Base-by-base conservation (phyloP, 306 rosid genomes). In the Neltuma alba region DNA sequence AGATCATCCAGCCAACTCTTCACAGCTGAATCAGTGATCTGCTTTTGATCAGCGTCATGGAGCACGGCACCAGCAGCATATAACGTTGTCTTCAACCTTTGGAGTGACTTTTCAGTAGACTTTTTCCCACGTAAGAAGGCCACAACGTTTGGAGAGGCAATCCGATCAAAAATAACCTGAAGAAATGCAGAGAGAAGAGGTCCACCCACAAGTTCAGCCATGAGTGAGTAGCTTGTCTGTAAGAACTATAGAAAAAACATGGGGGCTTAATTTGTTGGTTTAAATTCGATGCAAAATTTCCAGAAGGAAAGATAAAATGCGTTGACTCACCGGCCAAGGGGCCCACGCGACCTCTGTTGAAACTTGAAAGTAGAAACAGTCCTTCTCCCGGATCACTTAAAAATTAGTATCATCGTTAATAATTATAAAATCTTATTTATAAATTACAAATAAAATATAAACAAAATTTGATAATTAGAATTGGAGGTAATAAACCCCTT, bases 1-100 rank as follows among this genome's bases (percentile, higher is more conserved):
- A 81, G 85, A 7, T 76, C 66, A 60, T 58, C 74, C 0, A 82
- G 76, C 89, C 89, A 86, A 0, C 12, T 71, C 79, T 76, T 83
- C 21, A 83, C 85, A 0, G 52, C 67, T 0, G 58, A 62, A 52
- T 55, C 30, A 6, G 12, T 34, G 8, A 86, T 30, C 57, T 86
- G 83, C 40, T 83, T 80, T 30, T 21, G 61, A 42, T 86, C 87
- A 1, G 89, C 85, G 67, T 86, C 86, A 4, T 80, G 70, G 1
- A 86, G 69, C 58, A 83, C 71, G 0, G 16, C 58, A 13, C 57
- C 63, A 18, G 58, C 78, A 2, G 76, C 61, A 54, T 25, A 58
- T 2, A 83, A 16, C 13, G 74, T 66, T 6, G 54, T 16, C 45
- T 67, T 28, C 74, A 86, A 27, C 83, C 78, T 4, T 48, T 28